Evolutionary conservation across 768 basidiomycete genomes (phyloP), one percentile per base, ranked within the genome.

Genomic region (Boletus subparvulus): DNA sequence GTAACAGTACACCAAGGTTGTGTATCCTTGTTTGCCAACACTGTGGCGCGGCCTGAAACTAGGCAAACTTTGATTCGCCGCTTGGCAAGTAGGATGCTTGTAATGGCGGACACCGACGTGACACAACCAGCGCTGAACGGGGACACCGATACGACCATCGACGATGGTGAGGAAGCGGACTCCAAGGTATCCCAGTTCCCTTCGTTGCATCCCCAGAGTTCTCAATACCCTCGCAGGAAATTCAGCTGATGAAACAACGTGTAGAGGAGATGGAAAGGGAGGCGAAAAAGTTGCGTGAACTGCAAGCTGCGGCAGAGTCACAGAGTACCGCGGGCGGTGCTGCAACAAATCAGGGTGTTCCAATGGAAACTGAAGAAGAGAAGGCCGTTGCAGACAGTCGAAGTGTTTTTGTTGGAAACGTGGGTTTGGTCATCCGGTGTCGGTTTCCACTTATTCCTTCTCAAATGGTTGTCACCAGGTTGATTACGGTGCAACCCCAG

Each of bases 371-470:
- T 1, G 94, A 94, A 64, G 94, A 97, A 65, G 94, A 95, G 35
- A 89, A 85, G 71, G 78, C 86, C 26, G 75, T 81, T 26, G 85
- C 94, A 24, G 97, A 99, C 73, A 72, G 76, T 58, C 80, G 95
- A 74, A 97, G 94, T 75, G 75, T 99, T 43, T 98, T 94, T 72
- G 88, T 99, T 66, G 97, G 97, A 52, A 99, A 98, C 76, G 97
- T 97, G 68, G 67, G 91, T 77, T n/a, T 49, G 52, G 55, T 30
- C 61, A 52, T 43, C 58, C 28, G 28, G 49, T 47, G 26, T 35
- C 28, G 50, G 17, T 40, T 50, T 45, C 40, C 45, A 26, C 61
- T 56, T 51, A 17, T 32, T 65, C 43, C 24, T 47, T 54, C 47
- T 52, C 53, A 52, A 36, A 57, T 56, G 45, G 51, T 47, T n/a